Percentiles rank a stretch among this genome's conserved stretches.
These are phyloP conservation scores for Mortierella sp. DNA, from an alignment of 371 early-diverging fungal genomes.

Conservation along the genomic window DNA sequence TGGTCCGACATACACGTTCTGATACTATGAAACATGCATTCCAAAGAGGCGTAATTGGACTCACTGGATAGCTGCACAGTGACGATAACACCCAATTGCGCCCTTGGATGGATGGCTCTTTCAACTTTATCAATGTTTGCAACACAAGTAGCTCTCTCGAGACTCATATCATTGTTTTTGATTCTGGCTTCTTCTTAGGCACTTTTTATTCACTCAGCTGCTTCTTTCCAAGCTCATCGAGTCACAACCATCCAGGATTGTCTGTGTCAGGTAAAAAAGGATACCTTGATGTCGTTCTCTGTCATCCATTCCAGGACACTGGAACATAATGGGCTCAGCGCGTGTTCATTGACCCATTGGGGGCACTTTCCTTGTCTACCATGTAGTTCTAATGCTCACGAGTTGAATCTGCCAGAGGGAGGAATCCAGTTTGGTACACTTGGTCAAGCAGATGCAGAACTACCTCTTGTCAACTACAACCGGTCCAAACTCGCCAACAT, in stretches of 20 bases:
- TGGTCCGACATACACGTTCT: too few relatives aligned
- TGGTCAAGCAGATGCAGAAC: constrained; percentile 47
- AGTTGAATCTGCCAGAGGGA: constrained; percentile 26
- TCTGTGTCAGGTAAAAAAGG: constrained; percentile 29
- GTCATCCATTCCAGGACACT: too few relatives aligned
- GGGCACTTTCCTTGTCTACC: background rate
- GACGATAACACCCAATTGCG: background rate
- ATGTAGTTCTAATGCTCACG: constrained; percentile 32
- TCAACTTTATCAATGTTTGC: too few relatives aligned
- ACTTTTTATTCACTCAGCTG: constrained; percentile 36
- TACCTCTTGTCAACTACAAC: constrained; percentile 58
- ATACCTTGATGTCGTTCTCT: too few relatives aligned
- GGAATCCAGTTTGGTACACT: constrained; percentile 57
- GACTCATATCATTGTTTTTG: background rate
- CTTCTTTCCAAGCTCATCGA: constrained; percentile 35
- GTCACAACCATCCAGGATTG: constrained; percentile 45
- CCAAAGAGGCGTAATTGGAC: background rate
- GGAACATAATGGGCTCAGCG: too few relatives aligned
- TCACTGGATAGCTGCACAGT: background rate
- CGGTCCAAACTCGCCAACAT: constrained; percentile 77
- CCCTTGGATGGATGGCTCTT: too few relatives aligned
- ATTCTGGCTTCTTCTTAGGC: constrained; percentile 7
- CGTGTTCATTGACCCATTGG: too few relatives aligned
- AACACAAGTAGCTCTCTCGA: too few relatives aligned
- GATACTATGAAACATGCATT: too few relatives aligned